These are phyloP conservation scores for Jamesozyma spencerorum DNA, from an alignment of 805 yeast species.

Conservation along the genomic window DNA sequence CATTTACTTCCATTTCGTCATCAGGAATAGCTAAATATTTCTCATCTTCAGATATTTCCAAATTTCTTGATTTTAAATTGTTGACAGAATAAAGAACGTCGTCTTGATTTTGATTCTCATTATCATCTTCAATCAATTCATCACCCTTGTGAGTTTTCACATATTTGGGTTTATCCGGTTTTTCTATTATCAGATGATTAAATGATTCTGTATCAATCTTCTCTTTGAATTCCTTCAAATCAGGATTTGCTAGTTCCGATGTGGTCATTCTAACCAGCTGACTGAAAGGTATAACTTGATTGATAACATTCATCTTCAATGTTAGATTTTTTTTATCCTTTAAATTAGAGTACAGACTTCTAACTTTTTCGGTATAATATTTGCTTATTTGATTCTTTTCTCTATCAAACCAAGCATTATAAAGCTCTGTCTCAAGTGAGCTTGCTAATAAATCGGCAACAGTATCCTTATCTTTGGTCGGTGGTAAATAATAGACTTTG, in stretches of 20 bases:
- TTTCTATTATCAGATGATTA: constrained; percentile 56
- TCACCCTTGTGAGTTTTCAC: constrained; percentile 85
- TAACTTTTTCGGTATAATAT: constrained; percentile 54
- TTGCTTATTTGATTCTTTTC: constrained; percentile 16
- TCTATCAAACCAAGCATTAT: constrained; percentile 29
- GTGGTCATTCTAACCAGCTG: constrained; percentile 56
- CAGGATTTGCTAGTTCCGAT: constrained; percentile 73
- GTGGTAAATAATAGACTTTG: constrained; percentile 19
- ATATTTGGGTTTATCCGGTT: constrained; percentile 51
- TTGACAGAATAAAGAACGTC: constrained; percentile 28
- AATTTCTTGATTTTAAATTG: constrained; percentile 7
- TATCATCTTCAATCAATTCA: constrained; percentile 57
- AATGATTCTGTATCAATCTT: constrained; percentile 62
- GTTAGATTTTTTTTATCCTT: constrained; percentile 46
- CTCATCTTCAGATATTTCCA: constrained; percentile 1
- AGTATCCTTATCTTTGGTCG: constrained; percentile 24
- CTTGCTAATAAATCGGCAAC: constrained; percentile 40
- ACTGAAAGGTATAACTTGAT: constrained; percentile 43
- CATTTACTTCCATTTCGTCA: background rate
- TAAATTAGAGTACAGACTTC: constrained; percentile 56
- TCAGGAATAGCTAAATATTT: background rate
- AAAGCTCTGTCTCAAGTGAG: constrained; percentile 44
- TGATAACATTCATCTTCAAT: constrained; percentile 49
- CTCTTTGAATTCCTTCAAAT: constrained; percentile 59
- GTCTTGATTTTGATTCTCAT: constrained; percentile 15